phyloP scores from a whole-genome alignment of 192 early-diverging fungal species.

The Phlyctochytrium bullatum region DNA sequence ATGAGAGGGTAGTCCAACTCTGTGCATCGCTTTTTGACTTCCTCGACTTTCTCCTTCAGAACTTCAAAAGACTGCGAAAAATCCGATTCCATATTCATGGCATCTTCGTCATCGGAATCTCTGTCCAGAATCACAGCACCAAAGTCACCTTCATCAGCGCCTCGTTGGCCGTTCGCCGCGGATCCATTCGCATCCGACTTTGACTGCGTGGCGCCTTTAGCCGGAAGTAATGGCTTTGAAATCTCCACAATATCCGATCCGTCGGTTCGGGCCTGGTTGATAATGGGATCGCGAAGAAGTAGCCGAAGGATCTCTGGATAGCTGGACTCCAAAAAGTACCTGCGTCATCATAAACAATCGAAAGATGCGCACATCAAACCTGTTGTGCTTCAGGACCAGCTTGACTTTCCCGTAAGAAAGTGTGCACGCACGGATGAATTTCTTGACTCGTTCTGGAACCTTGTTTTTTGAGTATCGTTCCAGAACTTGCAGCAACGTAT shows the following conservation, averaged over 20 bases:
- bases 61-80: conserved; percentile 56
- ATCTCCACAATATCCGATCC: too few species aligned
- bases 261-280: conserved; percentile 66
- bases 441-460: conserved; percentile 74
- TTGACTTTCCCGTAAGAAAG: conserved; percentile 97
- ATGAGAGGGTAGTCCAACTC: conserved; percentile 92
- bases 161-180: conserved; percentile 1
- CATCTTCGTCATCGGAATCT: conserved; percentile 53
- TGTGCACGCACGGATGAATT: conserved; percentile 84
- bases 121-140: conserved; percentile 55
- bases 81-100: conserved; percentile 39
- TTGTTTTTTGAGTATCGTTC: conserved; percentile 71
- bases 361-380: conserved; percentile 28
- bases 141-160: conserved; percentile 34
- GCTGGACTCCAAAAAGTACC: conserved; percentile 91
- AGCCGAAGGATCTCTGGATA: conserved; percentile 85
- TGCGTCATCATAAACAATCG: conserved; percentile 11
- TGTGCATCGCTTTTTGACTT: conserved; percentile 88
- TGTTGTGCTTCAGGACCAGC: conserved; percentile 90
- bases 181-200: too few species aligned
- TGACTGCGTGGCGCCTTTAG: neutral
- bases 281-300: conserved; percentile 75
- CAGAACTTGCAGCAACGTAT: conserved; percentile 87
- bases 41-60: conserved; percentile 44
- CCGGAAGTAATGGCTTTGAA: too few species aligned